Conservation (phyloP, 2,329 filamentous ascomycete species). For the Tolypocladium pustulatum region DNA sequence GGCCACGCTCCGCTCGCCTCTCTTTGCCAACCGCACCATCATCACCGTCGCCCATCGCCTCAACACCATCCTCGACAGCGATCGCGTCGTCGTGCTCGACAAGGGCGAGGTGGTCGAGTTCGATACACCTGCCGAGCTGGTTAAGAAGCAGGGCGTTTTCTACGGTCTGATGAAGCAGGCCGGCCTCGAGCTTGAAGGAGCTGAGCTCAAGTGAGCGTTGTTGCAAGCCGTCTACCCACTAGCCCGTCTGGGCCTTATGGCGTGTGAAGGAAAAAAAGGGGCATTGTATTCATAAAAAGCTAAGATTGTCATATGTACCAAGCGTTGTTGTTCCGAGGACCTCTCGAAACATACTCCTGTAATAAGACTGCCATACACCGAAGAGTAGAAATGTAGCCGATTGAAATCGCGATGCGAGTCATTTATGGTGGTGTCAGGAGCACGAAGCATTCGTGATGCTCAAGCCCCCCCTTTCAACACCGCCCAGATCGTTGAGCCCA, state of each 20-base stretch:
- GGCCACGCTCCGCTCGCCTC: constrained; percentile 48
- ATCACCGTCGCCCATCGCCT: constrained; percentile 98
- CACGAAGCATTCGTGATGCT: too few species aligned
- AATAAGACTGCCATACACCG: not conserved
- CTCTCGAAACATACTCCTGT: not conserved
- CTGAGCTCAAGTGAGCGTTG: constrained; percentile 27
- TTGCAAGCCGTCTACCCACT: not conserved
- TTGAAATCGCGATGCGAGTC: not conserved
- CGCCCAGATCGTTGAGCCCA: not conserved
- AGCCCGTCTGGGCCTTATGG: not conserved
- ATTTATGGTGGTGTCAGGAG: not conserved
- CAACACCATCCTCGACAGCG: constrained; percentile 85
- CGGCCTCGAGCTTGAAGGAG: constrained; percentile 49
- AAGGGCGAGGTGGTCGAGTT: constrained; percentile 87
- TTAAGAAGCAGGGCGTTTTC: constrained; percentile 68
- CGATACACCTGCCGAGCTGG: constrained; percentile 70
- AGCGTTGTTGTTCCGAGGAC: not conserved
- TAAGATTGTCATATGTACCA: not conserved
- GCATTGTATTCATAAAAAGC: not conserved
- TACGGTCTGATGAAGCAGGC: constrained; percentile 88
- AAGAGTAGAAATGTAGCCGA: not conserved
- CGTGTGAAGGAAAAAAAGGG: not conserved
- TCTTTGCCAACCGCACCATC: constrained; percentile 87
- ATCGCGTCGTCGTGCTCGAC: constrained; percentile 89
- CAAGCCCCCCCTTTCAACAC: not conserved